A percentile compares a stretch with the other conserved stretches of the same genome.
Conservation (phyloP, 2,329 filamentous ascomycete genomes). For the Penicillium sp. region DNA sequence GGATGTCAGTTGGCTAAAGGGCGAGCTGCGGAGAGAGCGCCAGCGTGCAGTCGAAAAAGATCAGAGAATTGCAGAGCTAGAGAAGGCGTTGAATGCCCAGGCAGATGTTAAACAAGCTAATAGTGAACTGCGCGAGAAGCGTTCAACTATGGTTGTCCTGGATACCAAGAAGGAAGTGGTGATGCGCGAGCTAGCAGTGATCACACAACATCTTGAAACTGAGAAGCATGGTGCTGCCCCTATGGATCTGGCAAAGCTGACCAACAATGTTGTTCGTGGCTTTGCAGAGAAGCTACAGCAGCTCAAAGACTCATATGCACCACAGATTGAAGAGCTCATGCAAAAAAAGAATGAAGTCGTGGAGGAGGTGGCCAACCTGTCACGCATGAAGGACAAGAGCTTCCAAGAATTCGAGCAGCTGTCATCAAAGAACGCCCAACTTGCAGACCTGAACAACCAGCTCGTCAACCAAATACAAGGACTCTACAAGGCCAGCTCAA, state of each 20-base stretch:
- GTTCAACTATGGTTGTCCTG: slow-evolving; percentile 89
- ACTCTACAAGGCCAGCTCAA: slow-evolving; percentile 71
- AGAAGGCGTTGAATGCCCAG: slow-evolving; percentile 55
- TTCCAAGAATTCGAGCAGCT: slow-evolving; percentile 94
- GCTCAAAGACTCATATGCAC: slow-evolving; percentile 74
- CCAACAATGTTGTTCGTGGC: slow-evolving; percentile 59
- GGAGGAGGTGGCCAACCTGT: slow-evolving; percentile 78
- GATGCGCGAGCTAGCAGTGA: slow-evolving; percentile 82
- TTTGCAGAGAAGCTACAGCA: slow-evolving; percentile 60
- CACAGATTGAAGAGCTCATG: slow-evolving; percentile 81
- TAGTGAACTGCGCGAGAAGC: slow-evolving; percentile 83
- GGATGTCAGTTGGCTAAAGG: slow-evolving; percentile 62
- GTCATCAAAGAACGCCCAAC: slow-evolving; percentile 87
- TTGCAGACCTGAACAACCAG: slow-evolving; percentile 93
- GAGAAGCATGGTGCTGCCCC: slow-evolving; percentile 79
- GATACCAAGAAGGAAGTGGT: slow-evolving; percentile 95
- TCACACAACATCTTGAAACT: slow-evolving; percentile 81
- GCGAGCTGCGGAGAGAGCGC: slow-evolving; percentile 76
- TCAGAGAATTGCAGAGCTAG: slow-evolving; percentile 77
- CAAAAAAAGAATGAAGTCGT: slow-evolving; percentile 78
- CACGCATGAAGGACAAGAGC: slow-evolving; percentile 84
- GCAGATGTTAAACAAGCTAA: slow-evolving; percentile 71
- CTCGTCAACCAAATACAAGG: slow-evolving; percentile 91
- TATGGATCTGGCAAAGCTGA: slow-evolving; percentile 70
- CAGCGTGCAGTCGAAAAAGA: slow-evolving; percentile 82